A percentile compares a stretch with the other conserved stretches of the same genome.
phyloP scores from a whole-genome alignment of 2,329 filamentous ascomycete genomes.

The Aschersonia sp. region DNA sequence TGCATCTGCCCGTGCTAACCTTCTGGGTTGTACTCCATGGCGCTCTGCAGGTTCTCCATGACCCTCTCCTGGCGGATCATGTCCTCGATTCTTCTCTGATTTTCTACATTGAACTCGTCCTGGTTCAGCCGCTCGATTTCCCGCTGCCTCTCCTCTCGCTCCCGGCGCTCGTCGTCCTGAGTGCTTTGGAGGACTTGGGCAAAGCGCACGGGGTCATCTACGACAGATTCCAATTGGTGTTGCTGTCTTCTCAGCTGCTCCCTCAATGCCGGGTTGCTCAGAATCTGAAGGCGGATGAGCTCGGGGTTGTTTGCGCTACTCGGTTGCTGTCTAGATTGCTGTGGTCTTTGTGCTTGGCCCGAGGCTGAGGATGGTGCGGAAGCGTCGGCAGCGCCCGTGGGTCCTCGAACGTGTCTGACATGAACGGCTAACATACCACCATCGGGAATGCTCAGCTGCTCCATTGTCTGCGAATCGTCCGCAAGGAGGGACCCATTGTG shows the following conservation, averaged over 20 bases:
- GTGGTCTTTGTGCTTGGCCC: slow-evolving; percentile 15
- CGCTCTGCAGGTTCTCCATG: slow-evolving; percentile 89
- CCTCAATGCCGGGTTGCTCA: slow-evolving; percentile 62
- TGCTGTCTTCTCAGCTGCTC: slow-evolving; percentile 56
- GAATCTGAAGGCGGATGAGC: slow-evolving; percentile 64
- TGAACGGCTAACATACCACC: slow-evolving; percentile 89
- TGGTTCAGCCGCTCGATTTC: slow-evolving; percentile 78
- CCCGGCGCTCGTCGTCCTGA: slow-evolving; percentile 54
- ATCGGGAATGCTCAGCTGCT: slow-evolving; percentile 66
- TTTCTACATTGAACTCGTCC: slow-evolving; percentile 87
- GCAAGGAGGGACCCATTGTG: slow-evolving; percentile 73
- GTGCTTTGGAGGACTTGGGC: slow-evolving; percentile 54
- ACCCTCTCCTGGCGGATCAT: slow-evolving; percentile 92
- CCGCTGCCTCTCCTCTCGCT: slow-evolving; percentile 63
- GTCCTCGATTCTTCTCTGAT: slow-evolving; percentile 85
- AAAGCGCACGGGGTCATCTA: slow-evolving; percentile 66
- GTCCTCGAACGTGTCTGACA: slow-evolving; percentile 46
- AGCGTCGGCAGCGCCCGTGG: slow-evolving; percentile 12
- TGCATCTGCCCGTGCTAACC: slow-evolving; percentile 35
- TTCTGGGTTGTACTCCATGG: slow-evolving; percentile 94
- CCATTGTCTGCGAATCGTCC: slow-evolving; percentile 67
- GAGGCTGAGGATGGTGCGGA: slow-evolving; percentile 19
- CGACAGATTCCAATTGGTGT: slow-evolving; percentile 61
- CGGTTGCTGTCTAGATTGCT: slow-evolving; percentile 16
- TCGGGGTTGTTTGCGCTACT: slow-evolving; percentile 51